Evolutionary conservation across 2,329 filamentous ascomycete species (phyloP).

Genomic region (Boeremia exigua): DNA sequence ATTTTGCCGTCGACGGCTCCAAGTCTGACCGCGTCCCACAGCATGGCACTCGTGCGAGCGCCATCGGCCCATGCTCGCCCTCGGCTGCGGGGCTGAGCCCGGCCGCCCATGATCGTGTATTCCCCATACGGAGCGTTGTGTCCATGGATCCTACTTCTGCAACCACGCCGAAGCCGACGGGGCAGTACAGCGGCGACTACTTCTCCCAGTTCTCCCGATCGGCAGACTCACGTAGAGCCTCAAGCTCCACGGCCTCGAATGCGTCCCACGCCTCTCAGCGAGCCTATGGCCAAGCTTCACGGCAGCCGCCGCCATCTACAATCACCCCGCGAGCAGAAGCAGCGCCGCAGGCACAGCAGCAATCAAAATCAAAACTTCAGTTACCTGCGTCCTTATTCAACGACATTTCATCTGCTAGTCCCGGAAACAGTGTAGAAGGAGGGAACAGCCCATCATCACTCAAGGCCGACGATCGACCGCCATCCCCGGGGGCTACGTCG

Average conservation of each 20-base stretch:
- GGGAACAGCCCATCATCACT: slow-evolving; percentile 32
- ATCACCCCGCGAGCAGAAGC: slow-evolving; percentile 13
- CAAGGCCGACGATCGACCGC: slow-evolving; percentile 24
- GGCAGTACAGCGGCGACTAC: slow-evolving; percentile 38
- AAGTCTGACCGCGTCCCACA: slow-evolving; percentile 8
- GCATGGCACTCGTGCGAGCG: slow-evolving; percentile 11
- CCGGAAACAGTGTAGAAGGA: slow-evolving; percentile 31
- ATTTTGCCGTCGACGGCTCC: not conserved
- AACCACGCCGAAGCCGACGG: slow-evolving; percentile 29
- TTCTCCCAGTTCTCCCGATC: slow-evolving; percentile 42
- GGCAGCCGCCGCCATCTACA: not conserved
- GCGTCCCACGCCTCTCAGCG: slow-evolving; percentile 35
- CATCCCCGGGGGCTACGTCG: slow-evolving; percentile 39
- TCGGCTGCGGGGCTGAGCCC: slow-evolving; percentile 46
- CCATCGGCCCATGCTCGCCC: slow-evolving; percentile 23
- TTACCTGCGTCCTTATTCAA: slow-evolving; percentile 45
- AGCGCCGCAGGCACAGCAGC: slow-evolving; percentile 6
- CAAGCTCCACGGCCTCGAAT: slow-evolving; percentile 40
- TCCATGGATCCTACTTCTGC: slow-evolving; percentile 66
- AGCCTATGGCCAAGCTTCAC: slow-evolving; percentile 8
- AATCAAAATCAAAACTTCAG: slow-evolving; percentile 20
- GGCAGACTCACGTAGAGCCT: slow-evolving; percentile 34
- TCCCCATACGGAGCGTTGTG: slow-evolving; percentile 81
- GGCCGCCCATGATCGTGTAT: slow-evolving; percentile 67
- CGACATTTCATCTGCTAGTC: slow-evolving; percentile 36